Evolutionary conservation across 139 green algal species (phyloP), one percentile per base, ranked within the genome.

Genomic region (Raphidocelis subcapitata): DNA sequence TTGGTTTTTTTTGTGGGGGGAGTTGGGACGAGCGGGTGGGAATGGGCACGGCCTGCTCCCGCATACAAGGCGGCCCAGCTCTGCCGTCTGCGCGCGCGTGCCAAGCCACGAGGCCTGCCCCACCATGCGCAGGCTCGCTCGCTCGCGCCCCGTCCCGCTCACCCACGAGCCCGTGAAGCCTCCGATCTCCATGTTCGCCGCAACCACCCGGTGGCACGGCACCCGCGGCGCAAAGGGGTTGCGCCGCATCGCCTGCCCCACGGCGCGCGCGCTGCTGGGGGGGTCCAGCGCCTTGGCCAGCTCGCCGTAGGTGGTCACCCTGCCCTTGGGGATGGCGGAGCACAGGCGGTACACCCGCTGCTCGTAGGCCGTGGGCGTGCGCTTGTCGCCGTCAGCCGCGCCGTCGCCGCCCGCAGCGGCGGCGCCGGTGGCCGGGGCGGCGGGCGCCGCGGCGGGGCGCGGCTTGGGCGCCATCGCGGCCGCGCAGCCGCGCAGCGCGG

Each of bases 201-300:
- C 85, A 5, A 96, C 84, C 21, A 96, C 87, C 1, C 91, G 69
- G 77, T 96, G 91, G 78, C 91, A 96, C 2, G 91, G 91, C 21
- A 96, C 87, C 2, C 66, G 28, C 0, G 91, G 91, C 0, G 90
- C 90, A 72, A 82, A 94, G 0, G 91, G 91, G 69, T 96, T 96
- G 18, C 82, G 78, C 2, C 81, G 68, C 60, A 96, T 78, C 0
- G 86, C 90, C 85, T 93, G 87, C 1, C 90, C 90, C 1, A 93
- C 85, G 5, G 90, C 89, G 2, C 90, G 71, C 0, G 90, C 79
- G 5, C 80, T 80, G 28, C 70, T 87, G 16, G 65, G 70, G 8
- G 41, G 41, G 8, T 8, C 12, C 4, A 95, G 61, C 1, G 84
- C 70, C 28, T 78, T 76, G 0, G 90, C 84, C 62, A 95, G 71